These are phyloP conservation scores for Penicillium antarcticum DNA, from an alignment of 495 filamentous ascomycete genomes.

Conservation along the genomic window DNA sequence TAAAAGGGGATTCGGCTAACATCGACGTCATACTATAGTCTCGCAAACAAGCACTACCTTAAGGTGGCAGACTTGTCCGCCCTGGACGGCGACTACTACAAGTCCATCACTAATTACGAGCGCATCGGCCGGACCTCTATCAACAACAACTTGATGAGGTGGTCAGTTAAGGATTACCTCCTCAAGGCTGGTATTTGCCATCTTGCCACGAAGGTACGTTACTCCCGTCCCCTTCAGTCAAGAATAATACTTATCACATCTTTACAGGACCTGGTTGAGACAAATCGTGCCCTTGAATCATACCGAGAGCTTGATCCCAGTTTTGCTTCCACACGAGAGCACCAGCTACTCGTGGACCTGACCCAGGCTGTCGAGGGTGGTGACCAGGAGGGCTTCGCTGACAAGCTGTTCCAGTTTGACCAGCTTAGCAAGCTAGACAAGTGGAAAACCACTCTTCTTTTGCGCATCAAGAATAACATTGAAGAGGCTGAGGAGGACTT, in stretches of 20 bases:
- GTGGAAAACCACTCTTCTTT: conserved; percentile 87
- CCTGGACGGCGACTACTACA: conserved; percentile 74
- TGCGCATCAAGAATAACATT: conserved; percentile 78
- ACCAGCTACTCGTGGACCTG: conserved; percentile 74
- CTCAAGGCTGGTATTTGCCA: conserved; percentile 86
- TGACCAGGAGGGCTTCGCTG: conserved; percentile 76
- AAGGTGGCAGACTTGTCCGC: conserved; percentile 87
- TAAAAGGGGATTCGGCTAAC: neutral
- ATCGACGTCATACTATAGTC: conserved; percentile 34
- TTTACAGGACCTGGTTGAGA: conserved; percentile 63
- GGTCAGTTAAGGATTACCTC: conserved; percentile 89
- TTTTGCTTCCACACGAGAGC: conserved; percentile 72
- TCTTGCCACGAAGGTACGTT: conserved; percentile 61
- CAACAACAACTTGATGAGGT: conserved; percentile 81
- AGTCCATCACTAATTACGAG: conserved; percentile 77
- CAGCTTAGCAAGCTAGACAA: conserved; percentile 88
- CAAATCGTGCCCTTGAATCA: conserved; percentile 70
- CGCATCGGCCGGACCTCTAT: conserved; percentile 68
- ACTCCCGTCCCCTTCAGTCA: neutral
- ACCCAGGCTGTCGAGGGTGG: conserved; percentile 64
- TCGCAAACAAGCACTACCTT: conserved; percentile 86
- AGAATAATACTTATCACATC: too few species aligned
- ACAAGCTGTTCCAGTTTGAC: conserved; percentile 83
- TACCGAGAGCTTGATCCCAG: conserved; percentile 79
- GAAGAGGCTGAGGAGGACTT: conserved; percentile 75